phyloP scores from a whole-genome alignment of 129 eudicot genomes.

The Flaveria brownii region DNA sequence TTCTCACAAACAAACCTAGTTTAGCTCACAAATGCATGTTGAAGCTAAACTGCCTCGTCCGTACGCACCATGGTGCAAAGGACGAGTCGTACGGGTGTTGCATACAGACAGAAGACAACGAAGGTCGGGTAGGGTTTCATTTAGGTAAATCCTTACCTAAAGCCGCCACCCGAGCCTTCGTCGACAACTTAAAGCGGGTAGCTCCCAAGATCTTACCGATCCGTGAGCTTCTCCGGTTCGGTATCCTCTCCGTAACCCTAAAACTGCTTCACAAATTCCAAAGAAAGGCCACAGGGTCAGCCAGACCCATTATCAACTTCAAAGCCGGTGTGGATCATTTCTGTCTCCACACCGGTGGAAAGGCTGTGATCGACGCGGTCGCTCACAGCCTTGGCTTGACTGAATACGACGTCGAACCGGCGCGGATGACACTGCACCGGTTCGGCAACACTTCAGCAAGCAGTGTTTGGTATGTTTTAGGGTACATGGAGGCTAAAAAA shows the following conservation, averaged over 20 bases:
- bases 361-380: constrained; percentile 52
- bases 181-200: constrained; percentile 59
- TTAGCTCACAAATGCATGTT: constrained; percentile 51
- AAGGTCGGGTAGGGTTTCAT: constrained; percentile 60
- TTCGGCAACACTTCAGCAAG: constrained; percentile 59
- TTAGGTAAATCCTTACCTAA: constrained; percentile 73
- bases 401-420: constrained; percentile 53
- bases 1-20: constrained; percentile 60
- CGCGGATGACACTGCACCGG: constrained; percentile 54
- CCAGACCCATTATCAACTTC: constrained; percentile 33
- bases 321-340: constrained; percentile 42
- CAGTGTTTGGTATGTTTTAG: constrained; percentile 58
- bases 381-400: constrained; percentile 32
- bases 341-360: constrained; percentile 50
- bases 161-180: constrained; percentile 74
- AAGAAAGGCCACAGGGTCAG: not conserved
- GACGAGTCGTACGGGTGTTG: constrained; percentile 73
- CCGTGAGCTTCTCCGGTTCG: constrained; percentile 55
- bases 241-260: constrained; percentile 9
- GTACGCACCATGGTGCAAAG: constrained; percentile 76
- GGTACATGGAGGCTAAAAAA: constrained; percentile 59
- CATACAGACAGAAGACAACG: constrained; percentile 57
- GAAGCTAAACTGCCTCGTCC: constrained; percentile 60
- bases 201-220: constrained; percentile 75
- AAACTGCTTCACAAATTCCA: constrained; percentile 1